These are phyloP conservation scores for Paraconiothyrium brasiliense DNA, from an alignment of 2,329 filamentous ascomycete genomes.

Conservation along the genomic window DNA sequence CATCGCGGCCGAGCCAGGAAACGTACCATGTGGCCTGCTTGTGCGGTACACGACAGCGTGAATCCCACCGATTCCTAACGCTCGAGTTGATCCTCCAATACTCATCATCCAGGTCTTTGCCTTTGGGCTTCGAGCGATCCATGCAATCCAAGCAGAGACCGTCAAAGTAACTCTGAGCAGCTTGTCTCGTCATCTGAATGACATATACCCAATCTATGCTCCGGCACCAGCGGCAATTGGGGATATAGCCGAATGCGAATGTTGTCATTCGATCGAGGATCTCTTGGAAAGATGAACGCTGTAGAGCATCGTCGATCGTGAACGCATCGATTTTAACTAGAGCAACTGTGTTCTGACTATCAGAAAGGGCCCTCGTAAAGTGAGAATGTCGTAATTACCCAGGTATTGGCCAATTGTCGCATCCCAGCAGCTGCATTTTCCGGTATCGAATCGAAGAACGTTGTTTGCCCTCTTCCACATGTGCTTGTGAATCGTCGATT, in stretches of 20 bases:
- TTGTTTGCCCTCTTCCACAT: constrained; percentile 26
- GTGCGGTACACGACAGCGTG: constrained; percentile 14
- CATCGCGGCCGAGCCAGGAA: constrained; percentile 14
- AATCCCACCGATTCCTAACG: constrained; percentile 34
- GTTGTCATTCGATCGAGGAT: constrained; percentile 23
- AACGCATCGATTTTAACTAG: constrained; percentile 25
- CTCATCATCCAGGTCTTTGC: constrained; percentile 20
- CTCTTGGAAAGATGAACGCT: constrained; percentile 19
- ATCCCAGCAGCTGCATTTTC: constrained; percentile 25
- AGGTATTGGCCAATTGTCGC: constrained; percentile 28
- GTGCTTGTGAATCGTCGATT: constrained; percentile 21
- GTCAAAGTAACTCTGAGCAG: constrained; percentile 29
- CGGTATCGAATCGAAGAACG: constrained; percentile 21
- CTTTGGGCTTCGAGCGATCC: constrained; percentile 24
- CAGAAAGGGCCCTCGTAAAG: neutral
- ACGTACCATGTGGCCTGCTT: constrained; percentile 17
- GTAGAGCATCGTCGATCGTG: constrained; percentile 29
- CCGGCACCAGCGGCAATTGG: constrained; percentile 22
- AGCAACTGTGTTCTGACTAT: constrained; percentile 6
- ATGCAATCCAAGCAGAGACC: constrained; percentile 44
- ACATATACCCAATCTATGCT: constrained; percentile 23
- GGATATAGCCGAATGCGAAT: constrained; percentile 24
- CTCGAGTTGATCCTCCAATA: constrained; percentile 28
- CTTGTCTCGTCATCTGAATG: neutral
- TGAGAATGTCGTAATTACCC: neutral